Conservation (phyloP, 192 early-diverging fungal species). For the Linnemannia exigua region DNA sequence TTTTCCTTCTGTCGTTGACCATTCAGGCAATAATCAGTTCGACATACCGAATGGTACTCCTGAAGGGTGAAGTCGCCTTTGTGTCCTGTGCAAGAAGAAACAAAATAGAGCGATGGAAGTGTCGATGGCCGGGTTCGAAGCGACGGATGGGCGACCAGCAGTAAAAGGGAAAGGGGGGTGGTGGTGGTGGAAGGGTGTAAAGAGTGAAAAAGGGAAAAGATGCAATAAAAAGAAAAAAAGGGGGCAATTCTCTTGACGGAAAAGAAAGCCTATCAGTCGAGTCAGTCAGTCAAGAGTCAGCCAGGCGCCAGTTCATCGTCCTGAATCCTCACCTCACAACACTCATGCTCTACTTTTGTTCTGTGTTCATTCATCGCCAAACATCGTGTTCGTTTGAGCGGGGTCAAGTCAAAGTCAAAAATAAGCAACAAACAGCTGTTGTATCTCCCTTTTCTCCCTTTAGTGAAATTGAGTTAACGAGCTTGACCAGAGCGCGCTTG, state of each 20-base stretch:
- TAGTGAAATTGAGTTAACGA: not conserved
- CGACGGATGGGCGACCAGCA: conserved; percentile 3
- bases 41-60: not conserved
- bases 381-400: not conserved
- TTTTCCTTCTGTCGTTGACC: not conserved
- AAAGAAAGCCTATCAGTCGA: not conserved
- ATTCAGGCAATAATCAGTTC: not conserved
- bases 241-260: not conserved
- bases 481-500: too few species aligned
- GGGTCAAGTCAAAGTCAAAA: not conserved
- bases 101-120: not conserved
- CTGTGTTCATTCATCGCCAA: not conserved
- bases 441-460: too few species aligned
- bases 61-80: not conserved
- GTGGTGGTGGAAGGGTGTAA: not conserved
- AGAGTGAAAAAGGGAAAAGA: not conserved
- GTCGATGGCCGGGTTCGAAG: not conserved
- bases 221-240: not conserved
- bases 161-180: not conserved
- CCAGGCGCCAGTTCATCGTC: not conserved
- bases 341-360: not conserved
- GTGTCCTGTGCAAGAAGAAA: not conserved
- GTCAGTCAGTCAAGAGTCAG: not conserved
- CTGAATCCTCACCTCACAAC: not conserved
- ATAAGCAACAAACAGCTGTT: not conserved